Percentiles rank a stretch among this genome's conserved stretches.
Conservation (phyloP, 257 asterid species). For the Gardenia jasminoides region DNA sequence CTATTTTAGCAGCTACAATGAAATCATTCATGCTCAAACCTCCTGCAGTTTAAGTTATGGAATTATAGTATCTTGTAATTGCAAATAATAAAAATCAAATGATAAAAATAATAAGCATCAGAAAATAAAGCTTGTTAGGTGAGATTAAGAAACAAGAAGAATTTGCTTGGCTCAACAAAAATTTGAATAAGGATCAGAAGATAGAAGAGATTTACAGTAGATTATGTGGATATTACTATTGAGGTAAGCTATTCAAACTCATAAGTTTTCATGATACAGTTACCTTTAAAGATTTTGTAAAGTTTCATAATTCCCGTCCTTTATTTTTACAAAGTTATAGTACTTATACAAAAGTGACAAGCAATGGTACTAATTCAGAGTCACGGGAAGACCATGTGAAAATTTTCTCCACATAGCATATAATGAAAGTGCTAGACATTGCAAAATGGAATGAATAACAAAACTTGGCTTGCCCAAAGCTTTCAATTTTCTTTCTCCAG, state of each 20-base stretch:
- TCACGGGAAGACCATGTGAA: background rate
- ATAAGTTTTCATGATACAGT: background rate
- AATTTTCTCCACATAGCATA: background rate
- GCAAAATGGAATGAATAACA: background rate
- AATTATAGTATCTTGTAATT: no score
- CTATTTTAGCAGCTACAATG: slow-evolving; percentile 83
- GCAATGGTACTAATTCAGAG: background rate
- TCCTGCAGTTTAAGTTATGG: slow-evolving; percentile 44
- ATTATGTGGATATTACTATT: no score
- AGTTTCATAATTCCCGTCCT: background rate
- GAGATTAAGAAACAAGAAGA: background rate
- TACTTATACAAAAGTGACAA: background rate
- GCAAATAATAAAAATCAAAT: no score
- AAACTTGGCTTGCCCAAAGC: background rate
- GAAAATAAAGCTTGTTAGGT: background rate
- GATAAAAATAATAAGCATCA: background rate
- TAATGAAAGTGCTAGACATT: background rate
- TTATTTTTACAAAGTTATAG: no score
- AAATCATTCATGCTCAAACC: slow-evolving; percentile 81
- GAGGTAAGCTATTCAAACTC: background rate
- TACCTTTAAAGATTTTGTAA: background rate
- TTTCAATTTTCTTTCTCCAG: no score
- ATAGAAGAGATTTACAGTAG: background rate
- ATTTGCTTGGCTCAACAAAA: background rate
- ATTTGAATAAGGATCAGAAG: background rate